Evolutionary conservation across 2,329 filamentous ascomycete species (phyloP).

Genomic region (Tolypocladium endophyticum): DNA sequence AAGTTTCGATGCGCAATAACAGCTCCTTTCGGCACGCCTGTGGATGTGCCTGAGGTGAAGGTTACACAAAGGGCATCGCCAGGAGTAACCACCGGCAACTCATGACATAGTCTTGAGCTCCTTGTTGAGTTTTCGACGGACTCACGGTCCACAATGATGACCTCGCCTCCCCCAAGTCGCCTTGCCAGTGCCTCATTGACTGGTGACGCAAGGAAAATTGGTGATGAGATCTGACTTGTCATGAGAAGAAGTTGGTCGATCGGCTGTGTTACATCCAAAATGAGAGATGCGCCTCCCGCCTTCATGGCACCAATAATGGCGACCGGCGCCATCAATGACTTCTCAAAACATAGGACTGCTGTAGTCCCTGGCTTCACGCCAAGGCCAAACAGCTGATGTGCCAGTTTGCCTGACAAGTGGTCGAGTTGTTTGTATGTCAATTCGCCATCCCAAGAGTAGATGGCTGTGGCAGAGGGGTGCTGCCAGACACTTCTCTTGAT

Average conservation of each 20-base stretch:
- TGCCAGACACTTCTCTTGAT: conserved; percentile 22
- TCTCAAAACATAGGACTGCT: conserved; percentile 12
- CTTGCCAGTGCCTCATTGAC: conserved; percentile 2
- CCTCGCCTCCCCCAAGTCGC: background rate
- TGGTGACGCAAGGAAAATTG: conserved; percentile 9
- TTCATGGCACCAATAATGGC: conserved; percentile 13
- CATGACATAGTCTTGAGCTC: background rate
- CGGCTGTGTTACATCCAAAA: conserved; percentile 14
- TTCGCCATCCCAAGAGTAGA: conserved; percentile 32
- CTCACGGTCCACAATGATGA: conserved; percentile 1
- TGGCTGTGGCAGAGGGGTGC: conserved; percentile 22
- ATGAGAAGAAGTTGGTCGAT: conserved; percentile 8
- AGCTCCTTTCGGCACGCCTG: conserved; percentile 40
- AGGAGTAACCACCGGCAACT: conserved; percentile 5
- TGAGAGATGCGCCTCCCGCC: conserved; percentile 12
- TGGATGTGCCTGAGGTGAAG: conserved; percentile 40
- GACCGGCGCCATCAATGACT: conserved; percentile 11
- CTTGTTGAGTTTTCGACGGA: background rate
- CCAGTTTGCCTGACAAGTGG: conserved; percentile 4
- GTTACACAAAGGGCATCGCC: conserved; percentile 22
- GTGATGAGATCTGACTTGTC: conserved; percentile 6
- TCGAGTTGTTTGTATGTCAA: conserved; percentile 28
- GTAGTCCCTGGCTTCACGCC: conserved; percentile 15
- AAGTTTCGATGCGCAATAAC: conserved; percentile 16
- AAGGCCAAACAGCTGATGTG: conserved; percentile 3